phyloP scores from a whole-genome alignment of 345 rosid species.

The Tarenaya hassleriana region DNA sequence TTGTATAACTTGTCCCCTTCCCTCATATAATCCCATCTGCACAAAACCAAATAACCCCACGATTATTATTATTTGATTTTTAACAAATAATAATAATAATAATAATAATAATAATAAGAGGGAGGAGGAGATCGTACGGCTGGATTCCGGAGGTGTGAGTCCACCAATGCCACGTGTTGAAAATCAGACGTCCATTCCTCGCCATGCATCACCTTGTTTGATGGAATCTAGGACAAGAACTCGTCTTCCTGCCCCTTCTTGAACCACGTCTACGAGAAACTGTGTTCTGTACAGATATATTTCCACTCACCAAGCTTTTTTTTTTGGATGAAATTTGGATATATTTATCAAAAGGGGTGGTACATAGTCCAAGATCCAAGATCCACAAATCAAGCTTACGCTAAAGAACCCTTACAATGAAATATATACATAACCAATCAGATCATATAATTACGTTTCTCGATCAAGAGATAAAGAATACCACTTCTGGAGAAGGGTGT shows the following conservation, averaged over 20 bases:
- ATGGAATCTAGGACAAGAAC: constrained; percentile 76
- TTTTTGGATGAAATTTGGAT: too few species aligned
- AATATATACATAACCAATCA: too few species aligned
- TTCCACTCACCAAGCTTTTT: constrained; percentile 52
- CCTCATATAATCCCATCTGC: constrained; percentile 76
- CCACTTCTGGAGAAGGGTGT: too few species aligned
- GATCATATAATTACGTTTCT: too few species aligned
- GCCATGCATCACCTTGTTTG: constrained; percentile 56
- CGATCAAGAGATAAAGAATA: too few species aligned
- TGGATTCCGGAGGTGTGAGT: constrained; percentile 60
- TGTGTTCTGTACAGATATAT: constrained; percentile 52
- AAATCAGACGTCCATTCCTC: constrained; percentile 77
- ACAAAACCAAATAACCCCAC: too few species aligned
- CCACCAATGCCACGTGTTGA: constrained; percentile 99
- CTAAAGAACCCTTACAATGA: too few species aligned
- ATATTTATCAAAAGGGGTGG: too few species aligned
- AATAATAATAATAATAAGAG: too few species aligned
- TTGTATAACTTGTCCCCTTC: constrained; percentile 53
- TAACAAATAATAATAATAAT: too few species aligned
- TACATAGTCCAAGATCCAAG: constrained; percentile 53
- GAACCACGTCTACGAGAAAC: constrained; percentile 59
- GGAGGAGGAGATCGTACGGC: constrained; percentile 39
- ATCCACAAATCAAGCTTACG: too few species aligned
- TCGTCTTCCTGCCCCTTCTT: constrained; percentile 38
- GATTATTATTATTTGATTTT: neutral